phyloP scores from a whole-genome alignment of 495 filamentous ascomycete genomes.

The Clavariopsis aquatica region DNA sequence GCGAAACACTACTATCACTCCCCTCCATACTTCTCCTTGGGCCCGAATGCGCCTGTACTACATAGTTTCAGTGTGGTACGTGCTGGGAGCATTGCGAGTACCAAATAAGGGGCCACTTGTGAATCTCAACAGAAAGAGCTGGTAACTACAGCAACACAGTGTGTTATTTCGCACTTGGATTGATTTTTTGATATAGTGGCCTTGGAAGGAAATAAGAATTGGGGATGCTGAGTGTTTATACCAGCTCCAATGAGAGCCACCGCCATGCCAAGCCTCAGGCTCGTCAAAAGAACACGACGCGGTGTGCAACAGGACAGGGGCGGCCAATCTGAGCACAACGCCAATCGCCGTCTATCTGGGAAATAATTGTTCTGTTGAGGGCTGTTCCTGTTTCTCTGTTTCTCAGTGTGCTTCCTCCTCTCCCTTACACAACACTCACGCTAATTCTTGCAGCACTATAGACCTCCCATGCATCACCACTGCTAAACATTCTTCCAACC shows the following conservation, averaged over 20 bases:
- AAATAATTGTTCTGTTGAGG: background rate
- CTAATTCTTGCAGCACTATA: background rate
- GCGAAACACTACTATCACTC: too few species aligned
- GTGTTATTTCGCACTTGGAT: too few species aligned
- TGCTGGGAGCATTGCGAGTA: too few species aligned
- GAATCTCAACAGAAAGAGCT: too few species aligned
- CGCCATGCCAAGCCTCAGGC: slow-evolving; percentile 11
- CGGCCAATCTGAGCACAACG: slow-evolving; percentile 3
- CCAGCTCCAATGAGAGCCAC: background rate
- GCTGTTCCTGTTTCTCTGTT: background rate
- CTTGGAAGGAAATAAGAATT: background rate
- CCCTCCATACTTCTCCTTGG: too few species aligned
- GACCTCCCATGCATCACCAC: background rate
- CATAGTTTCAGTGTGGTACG: too few species aligned
- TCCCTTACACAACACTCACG: background rate
- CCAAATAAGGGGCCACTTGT: too few species aligned
- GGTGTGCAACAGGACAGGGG: slow-evolving; percentile 29
- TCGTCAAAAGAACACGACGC: slow-evolving; percentile 30
- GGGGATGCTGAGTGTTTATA: background rate
- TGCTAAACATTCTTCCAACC: background rate
- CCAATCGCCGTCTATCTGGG: background rate
- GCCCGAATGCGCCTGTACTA: too few species aligned
- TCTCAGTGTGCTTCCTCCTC: background rate
- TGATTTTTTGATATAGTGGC: background rate
- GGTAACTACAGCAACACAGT: too few species aligned